phyloP scores from a whole-genome alignment of 2,329 filamentous ascomycete species.

The Teratosphaeria nubilosa region DNA sequence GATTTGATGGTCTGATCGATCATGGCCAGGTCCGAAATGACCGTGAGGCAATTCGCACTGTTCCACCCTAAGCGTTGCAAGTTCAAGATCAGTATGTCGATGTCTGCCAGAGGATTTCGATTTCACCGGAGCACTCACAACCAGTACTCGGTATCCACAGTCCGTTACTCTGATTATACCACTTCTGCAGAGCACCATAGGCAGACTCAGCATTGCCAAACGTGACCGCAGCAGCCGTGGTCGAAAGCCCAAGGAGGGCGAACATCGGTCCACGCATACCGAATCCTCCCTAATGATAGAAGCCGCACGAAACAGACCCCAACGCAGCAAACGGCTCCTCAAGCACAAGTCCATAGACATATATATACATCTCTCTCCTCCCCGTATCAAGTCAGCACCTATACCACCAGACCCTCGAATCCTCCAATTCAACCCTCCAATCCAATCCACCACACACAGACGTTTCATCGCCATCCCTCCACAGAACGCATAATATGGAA shows the following conservation, averaged over 20 bases:
- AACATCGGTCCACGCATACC: background rate
- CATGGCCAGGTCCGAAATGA: conserved; percentile 18
- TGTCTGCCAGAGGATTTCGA: background rate
- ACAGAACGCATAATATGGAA: too few species aligned
- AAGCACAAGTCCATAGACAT: background rate
- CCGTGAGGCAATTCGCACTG: conserved; percentile 23
- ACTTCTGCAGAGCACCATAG: conserved; percentile 18
- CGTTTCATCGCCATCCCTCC: background rate
- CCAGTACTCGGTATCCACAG: conserved; percentile 20
- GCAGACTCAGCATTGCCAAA: conserved; percentile 14
- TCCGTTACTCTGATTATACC: conserved; percentile 22
- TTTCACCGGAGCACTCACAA: conserved; percentile 7
- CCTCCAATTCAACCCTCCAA: background rate
- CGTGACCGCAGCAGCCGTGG: conserved; percentile 5
- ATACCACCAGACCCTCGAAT: background rate
- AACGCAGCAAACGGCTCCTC: too few species aligned
- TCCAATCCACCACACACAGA: background rate
- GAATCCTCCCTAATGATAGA: background rate
- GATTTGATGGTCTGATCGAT: conserved; percentile 14
- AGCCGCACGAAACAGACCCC: too few species aligned
- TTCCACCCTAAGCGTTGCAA: conserved; percentile 20
- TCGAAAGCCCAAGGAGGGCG: background rate
- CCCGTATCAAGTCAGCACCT: too few species aligned
- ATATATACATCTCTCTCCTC: background rate
- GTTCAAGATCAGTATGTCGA: background rate